Conservation (phyloP, 352 stramenopile species). For the Sclerospora graminicola region DNA sequence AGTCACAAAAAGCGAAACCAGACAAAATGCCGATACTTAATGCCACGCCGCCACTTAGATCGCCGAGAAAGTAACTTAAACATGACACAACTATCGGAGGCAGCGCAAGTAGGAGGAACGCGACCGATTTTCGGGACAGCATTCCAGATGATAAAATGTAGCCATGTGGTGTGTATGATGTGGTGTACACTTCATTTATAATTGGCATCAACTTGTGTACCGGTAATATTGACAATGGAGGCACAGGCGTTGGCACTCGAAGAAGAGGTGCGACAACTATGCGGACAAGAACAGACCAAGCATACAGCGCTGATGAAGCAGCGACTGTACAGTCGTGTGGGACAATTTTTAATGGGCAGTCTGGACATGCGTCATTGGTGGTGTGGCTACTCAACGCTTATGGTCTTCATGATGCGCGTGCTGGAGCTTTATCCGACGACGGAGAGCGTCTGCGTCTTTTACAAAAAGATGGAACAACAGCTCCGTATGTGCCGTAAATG, state of each 20-base stretch:
- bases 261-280: slow-evolving; percentile 24
- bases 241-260: slow-evolving; percentile 27
- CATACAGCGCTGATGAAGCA: slow-evolving; percentile 43
- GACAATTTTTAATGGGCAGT: slow-evolving; percentile 63
- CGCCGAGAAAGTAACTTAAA: slow-evolving; percentile 18
- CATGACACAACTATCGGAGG: slow-evolving; percentile 28
- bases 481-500: slow-evolving; percentile 53
- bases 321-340: slow-evolving; percentile 62
- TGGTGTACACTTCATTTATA: no score
- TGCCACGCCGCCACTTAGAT: slow-evolving; percentile 13
- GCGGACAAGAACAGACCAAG: slow-evolving; percentile 25
- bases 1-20: slow-evolving; percentile 58
- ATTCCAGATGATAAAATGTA: slow-evolving; percentile 9
- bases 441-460: slow-evolving; percentile 65
- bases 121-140: slow-evolving; percentile 30
- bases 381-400: slow-evolving; percentile 67
- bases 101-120: slow-evolving; percentile 36
- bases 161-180: no score
- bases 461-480: slow-evolving; percentile 62
- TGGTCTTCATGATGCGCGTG: slow-evolving; percentile 84
- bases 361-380: slow-evolving; percentile 67
- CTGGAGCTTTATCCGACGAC: slow-evolving; percentile 63
- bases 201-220: no score
- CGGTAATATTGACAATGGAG: slow-evolving; percentile 15
- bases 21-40: slow-evolving; percentile 29